Evolutionary conservation across 2,329 filamentous ascomycete species (phyloP).

Genomic region (Falciphora oryzae): DNA sequence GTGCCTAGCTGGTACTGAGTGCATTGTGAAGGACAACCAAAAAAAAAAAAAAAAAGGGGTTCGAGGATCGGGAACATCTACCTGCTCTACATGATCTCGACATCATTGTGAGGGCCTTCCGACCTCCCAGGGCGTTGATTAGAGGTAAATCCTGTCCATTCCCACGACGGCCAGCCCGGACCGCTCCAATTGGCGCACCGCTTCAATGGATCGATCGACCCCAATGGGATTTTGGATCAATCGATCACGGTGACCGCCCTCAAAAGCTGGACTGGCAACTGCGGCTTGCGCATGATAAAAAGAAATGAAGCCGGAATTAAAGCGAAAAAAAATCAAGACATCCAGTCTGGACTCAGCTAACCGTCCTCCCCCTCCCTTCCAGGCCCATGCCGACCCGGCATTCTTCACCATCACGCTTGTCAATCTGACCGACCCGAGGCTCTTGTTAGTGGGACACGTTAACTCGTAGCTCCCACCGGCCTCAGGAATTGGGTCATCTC

Average conservation of each 20-base stretch:
- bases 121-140: slow-evolving; percentile 18
- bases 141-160: slow-evolving; percentile 14
- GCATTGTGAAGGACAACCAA: neutral
- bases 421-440: slow-evolving; percentile 33
- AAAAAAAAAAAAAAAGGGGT: slow-evolving; percentile 11
- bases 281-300: neutral
- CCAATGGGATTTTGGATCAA: no score
- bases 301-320: slow-evolving; percentile 17
- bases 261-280: no score
- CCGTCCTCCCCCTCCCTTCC: slow-evolving; percentile 26
- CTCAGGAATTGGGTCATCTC: slow-evolving; percentile 45
- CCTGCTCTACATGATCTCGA: slow-evolving; percentile 19
- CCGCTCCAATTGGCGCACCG: no score
- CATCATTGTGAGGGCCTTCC: slow-evolving; percentile 15
- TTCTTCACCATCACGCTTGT: slow-evolving; percentile 32
- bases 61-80: slow-evolving; percentile 7
- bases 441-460: slow-evolving; percentile 54
- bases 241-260: no score
- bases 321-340: slow-evolving; percentile 13
- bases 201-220: no score
- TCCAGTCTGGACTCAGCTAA: slow-evolving; percentile 1
- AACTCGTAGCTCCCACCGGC: slow-evolving; percentile 55
- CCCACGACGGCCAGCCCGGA: no score
- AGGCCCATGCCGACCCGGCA: slow-evolving; percentile 37
- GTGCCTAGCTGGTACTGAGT: slow-evolving; percentile 9